Base-by-base conservation (phyloP, 2,329 filamentous ascomycete genomes). In the Mariannaea elegans region DNA sequence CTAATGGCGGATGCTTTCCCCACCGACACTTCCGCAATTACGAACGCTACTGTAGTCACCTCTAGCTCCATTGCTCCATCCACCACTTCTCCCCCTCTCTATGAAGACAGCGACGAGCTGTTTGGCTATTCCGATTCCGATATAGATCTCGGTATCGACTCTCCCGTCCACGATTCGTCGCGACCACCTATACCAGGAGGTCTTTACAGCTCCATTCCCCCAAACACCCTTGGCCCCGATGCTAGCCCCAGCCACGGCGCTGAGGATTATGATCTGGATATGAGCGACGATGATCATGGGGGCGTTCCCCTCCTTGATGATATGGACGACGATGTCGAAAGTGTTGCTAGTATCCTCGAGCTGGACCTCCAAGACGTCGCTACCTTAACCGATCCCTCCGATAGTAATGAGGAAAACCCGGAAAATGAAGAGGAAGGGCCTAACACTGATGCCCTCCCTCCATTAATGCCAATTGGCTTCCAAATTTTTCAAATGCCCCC, bases 231-330 rank as follows among this genome's bases (percentile, higher is more conserved):
- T 23, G 14, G 62, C 29, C 18, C 52, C 24, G 56, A 62, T 59
- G 49, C 59, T 32, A 50, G 53, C 34, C 27, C 46, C 34, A 53
- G 56, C 38, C 59, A 67, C 46, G 42, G 65, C 13, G 59, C 64
- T 18, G 56, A 64, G 27, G 69, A 72, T 29, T 63, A 73, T 62
- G 74, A 76, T 34, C 56, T 72, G 31, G 71, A 71, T 32, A 73
- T 78, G 73, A 75, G 71, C 66, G 76, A 77, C 19, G 71, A 68
- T 53, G 74, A 77, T 51, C 72, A 77, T 52, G 72, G 73, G 24
- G 74, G 75, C 42, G 73, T 65, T 48, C 65, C 71, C 31, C 54
- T 75, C 10, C 55, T 70, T 41, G 59, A 63, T 31, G 39, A 53
- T 14, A 46, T 46, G 44, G 23, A 52, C 24, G 58, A 57, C 47